Conservation (phyloP, 331 rosid species). For the Pyracantha coccinea region DNA sequence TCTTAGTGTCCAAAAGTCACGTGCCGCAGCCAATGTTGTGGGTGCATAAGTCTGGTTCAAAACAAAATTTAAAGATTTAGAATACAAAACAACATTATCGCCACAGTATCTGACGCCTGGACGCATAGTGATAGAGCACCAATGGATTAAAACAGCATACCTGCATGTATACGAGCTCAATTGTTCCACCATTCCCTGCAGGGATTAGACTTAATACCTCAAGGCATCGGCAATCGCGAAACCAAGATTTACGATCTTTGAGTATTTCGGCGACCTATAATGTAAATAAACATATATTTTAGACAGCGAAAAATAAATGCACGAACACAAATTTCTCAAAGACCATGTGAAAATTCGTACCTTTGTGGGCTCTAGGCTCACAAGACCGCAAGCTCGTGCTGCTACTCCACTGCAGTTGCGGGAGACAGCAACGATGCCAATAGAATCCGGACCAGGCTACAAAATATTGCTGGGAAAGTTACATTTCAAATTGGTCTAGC, state of each 20-base stretch:
- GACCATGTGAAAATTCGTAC: conserved; percentile 13
- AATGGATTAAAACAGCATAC: conserved; percentile 17
- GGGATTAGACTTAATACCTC: conserved; percentile 75
- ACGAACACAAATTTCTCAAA: not conserved
- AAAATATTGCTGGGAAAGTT: not conserved
- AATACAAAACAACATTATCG: not conserved
- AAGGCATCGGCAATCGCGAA: conserved; percentile 85
- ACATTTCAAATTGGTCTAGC: not conserved
- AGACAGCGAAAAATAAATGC: not conserved
- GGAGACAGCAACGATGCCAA: conserved; percentile 96
- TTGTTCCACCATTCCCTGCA: conserved; percentile 78
- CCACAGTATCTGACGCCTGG: not conserved
- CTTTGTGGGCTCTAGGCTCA: conserved; percentile 97
- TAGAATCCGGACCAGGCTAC: conserved; percentile 99
- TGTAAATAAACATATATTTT: not conserved
- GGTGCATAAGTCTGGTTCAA: conserved; percentile 81
- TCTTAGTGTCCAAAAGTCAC: conserved; percentile 92
- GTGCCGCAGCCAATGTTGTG: conserved; percentile 89
- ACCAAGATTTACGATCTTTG: conserved; percentile 89
- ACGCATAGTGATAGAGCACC: not conserved
- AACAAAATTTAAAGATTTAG: not conserved
- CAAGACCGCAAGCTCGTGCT: conserved; percentile 99
- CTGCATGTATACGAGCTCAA: conserved; percentile 94
- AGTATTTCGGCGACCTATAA: conserved; percentile 84
- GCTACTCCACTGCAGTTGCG: conserved; percentile 93